Base-by-base conservation (phyloP, 208 protist species). In the Balamuthia mandrillaris region DNA sequence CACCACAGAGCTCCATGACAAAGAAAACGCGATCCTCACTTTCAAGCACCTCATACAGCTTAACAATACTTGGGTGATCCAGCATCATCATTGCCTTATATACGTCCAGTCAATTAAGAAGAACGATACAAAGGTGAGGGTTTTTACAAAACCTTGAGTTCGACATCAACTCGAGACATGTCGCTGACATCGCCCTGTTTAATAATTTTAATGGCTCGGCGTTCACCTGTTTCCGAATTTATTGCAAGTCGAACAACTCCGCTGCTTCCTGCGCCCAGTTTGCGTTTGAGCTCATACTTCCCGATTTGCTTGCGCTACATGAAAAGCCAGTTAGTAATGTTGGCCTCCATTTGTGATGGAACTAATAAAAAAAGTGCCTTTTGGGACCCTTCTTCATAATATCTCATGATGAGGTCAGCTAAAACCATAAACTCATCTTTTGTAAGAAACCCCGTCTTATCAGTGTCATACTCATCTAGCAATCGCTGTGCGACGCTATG, bases 1-100 rank as follows among this genome's bases (percentile, higher is more conserved):
- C 86, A 35, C 65, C 86, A 31, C 86, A 88, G 14, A 86, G 60
- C 41, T 88, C 86, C 86, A 88, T 88, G 21, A 88, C 65, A 44
- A 88, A 86, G 44, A 85, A 88, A 12, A 88, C 86, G 12, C 86
- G 41, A 12, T 65, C 49, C 42, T 86, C 77, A 56, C 44, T 77
- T n/a, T 86, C 86, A 29, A 88, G 51, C 39, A 88, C 86, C 47
- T 88, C 77, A 18, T 88, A 12, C 41, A 88, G 68, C 14, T 47
- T 68, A 0, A 86, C 86, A 29, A 88, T 77, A 27, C 77, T 63
- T 10, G 54, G 42, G 78, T 88, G 86, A 6, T 77, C 47, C 10
- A 87, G 49, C 51, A 81, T 83, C 65, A 83, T 65, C 84, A 87
- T 87, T 6, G 83, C 83, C 83, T 87, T 24, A 70, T 21, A 51